A percentile compares a stretch with the other conserved stretches of the same genome.
Evolutionary conservation across 2,329 filamentous ascomycete species (phyloP).

Genomic region (Penicillium sp.): DNA sequence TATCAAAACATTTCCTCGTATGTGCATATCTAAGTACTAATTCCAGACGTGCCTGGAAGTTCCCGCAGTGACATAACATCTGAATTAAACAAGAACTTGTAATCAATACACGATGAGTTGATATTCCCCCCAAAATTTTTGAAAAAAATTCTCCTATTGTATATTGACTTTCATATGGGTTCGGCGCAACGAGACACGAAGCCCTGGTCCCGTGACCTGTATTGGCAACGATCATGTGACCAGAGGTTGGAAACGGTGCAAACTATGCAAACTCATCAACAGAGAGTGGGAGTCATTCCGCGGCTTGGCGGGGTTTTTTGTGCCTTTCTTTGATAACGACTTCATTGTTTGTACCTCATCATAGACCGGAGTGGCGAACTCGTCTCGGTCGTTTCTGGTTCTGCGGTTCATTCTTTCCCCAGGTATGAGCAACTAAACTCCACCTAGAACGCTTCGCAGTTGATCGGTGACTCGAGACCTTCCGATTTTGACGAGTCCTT

Average conservation of each 20-base stretch:
- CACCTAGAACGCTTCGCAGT: background rate
- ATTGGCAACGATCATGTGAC: background rate
- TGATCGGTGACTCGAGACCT: background rate
- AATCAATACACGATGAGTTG: too few relatives aligned
- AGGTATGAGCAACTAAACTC: conserved; percentile 8
- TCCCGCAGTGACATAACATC: too few relatives aligned
- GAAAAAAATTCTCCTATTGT: too few relatives aligned
- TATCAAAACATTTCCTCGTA: too few relatives aligned
- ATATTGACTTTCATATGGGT: too few relatives aligned
- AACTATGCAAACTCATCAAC: conserved; percentile 30
- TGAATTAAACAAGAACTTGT: too few relatives aligned
- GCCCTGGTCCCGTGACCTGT: conserved; percentile 1
- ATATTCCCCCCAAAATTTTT: too few relatives aligned
- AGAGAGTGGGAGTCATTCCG: conserved; percentile 28
- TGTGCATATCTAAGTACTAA: too few relatives aligned
- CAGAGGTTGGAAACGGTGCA: conserved; percentile 18
- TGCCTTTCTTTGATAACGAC: conserved; percentile 24
- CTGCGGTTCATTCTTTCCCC: conserved; percentile 1
- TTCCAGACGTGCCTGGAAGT: too few relatives aligned
- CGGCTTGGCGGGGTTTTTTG: conserved; percentile 40
- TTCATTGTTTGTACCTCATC: conserved; percentile 1
- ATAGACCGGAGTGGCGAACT: background rate
- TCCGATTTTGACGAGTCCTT: background rate
- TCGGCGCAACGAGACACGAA: too few relatives aligned
- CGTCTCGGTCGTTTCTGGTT: background rate